phyloP scores from a whole-genome alignment of 2,329 filamentous ascomycete genomes.

The Calonectria hongkongensis region DNA sequence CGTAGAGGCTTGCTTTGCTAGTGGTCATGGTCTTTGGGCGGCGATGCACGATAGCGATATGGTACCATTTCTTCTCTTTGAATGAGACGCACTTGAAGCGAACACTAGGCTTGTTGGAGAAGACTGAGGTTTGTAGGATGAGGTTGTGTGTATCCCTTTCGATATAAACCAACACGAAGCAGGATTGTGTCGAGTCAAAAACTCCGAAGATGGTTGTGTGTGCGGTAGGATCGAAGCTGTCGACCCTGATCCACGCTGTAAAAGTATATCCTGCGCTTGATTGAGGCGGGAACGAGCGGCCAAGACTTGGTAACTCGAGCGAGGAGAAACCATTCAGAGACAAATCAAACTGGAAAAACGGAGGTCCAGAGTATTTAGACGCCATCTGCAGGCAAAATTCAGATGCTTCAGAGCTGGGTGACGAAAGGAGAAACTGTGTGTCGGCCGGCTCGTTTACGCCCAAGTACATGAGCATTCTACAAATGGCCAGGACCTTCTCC shows the following conservation, averaged over 20 bases:
- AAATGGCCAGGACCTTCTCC: constrained; percentile 78
- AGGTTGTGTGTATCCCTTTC: constrained; percentile 96
- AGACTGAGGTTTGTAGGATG: constrained; percentile 96
- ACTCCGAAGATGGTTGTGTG: constrained; percentile 98
- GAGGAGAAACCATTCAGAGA: constrained; percentile 92
- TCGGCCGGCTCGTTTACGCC: constrained; percentile 89
- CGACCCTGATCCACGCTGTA: constrained; percentile 90
- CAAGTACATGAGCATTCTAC: constrained; percentile 80
- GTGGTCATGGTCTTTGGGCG: constrained; percentile 83
- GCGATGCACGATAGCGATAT: constrained; percentile 91
- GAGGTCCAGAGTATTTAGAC: constrained; percentile 83
- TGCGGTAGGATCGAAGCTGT: constrained; percentile 86
- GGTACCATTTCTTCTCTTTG: constrained; percentile 89
- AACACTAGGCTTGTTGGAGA: constrained; percentile 89
- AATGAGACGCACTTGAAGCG: constrained; percentile 92
- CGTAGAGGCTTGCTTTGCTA: constrained; percentile 90
- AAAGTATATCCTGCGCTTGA: constrained; percentile 92
- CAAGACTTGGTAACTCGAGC: constrained; percentile 90
- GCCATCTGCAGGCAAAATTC: constrained; percentile 85
- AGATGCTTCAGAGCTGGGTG: constrained; percentile 71
- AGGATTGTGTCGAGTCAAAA: constrained; percentile 93
- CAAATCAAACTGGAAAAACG: constrained; percentile 95
- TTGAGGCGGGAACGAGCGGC: constrained; percentile 87
- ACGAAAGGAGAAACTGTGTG: constrained; percentile 82
- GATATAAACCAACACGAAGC: constrained; percentile 94